Percentiles rank a stretch among this genome's conserved stretches.
These are phyloP conservation scores for Wallacemonas sp. DNA, from an alignment of 208 protist genomes.

Conservation along the genomic window DNA sequence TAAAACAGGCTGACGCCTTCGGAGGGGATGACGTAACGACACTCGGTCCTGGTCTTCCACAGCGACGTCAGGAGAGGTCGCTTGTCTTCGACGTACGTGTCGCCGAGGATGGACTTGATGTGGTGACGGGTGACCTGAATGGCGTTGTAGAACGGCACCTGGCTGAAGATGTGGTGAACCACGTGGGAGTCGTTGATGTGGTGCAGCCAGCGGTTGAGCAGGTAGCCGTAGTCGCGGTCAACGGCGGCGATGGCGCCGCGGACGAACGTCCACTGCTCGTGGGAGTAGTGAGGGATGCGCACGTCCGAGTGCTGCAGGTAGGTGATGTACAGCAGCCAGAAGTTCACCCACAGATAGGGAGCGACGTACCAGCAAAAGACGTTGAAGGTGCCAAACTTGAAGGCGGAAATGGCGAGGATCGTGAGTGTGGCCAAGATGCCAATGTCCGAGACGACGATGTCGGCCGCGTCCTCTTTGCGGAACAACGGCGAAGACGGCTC, in stretches of 20 bases:
- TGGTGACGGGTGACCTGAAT: slow-evolving; percentile 78
- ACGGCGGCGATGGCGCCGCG: slow-evolving; percentile 91
- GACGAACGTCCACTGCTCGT: slow-evolving; percentile 92
- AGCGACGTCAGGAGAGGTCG: slow-evolving; percentile 43
- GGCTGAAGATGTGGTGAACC: slow-evolving; percentile 93
- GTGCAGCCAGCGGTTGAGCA: slow-evolving; percentile 88
- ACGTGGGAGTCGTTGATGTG: slow-evolving; percentile 95
- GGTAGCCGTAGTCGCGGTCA: slow-evolving; percentile 86
- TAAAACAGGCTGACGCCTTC: slow-evolving; percentile 78
- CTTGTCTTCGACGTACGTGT: slow-evolving; percentile 69
- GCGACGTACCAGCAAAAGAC: slow-evolving; percentile 77
- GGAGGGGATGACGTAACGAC: slow-evolving; percentile 74
- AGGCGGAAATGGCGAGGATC: slow-evolving; percentile 32
- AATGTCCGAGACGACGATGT: slow-evolving; percentile 75
- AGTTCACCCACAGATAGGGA: slow-evolving; percentile 90
- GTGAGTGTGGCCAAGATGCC: slow-evolving; percentile 57
- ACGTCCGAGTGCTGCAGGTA: slow-evolving; percentile 94
- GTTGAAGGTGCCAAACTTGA: slow-evolving; percentile 54
- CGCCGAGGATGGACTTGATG: slow-evolving; percentile 67
- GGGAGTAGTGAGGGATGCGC: slow-evolving; percentile 88
- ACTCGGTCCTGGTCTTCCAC: slow-evolving; percentile 48
- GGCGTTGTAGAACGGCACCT: slow-evolving; percentile 94
- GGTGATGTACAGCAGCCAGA: slow-evolving; percentile 92
- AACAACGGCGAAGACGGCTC: slow-evolving; percentile 82
- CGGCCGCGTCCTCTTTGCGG: slow-evolving; percentile 56